Base-by-base conservation (phyloP, 1,139 yeast genomes). In the Arxiozyma heterogenica region DNA sequence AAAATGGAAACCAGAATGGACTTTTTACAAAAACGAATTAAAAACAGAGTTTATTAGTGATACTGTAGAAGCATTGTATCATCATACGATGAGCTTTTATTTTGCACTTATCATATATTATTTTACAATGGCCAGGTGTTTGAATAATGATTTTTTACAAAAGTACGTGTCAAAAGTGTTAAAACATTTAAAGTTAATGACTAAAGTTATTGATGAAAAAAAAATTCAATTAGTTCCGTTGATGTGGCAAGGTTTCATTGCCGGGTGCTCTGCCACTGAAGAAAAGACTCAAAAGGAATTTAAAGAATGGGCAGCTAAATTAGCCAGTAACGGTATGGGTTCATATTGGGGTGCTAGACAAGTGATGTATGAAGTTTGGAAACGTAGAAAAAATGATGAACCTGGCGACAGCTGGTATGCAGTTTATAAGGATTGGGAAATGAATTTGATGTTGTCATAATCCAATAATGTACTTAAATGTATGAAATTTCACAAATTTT, bases 191-290 rank as follows among this genome's bases (percentile, higher is more conserved):
- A 83, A 85, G 64, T 74, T 79, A 51, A 78, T 89, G 54, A 86
- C 83, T 56, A 67, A 70, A 47, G 72, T 87, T 50, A 79, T 82
- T 44, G 78, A 80, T 17, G 69, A 73, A n/a, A 76, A 76, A 41
- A 75, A 78, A 49, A 83, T 80, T 0, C 77, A 79, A 38, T 83
- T 87, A 51, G 81, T 85, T 43, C 96, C 96, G 3, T 72, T 88
- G 44, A 81, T 88, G 63, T 89, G 95, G 91, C 94, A 87, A 64
- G 95, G 94, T 0, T 89, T 89, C 61, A 84, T 89, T 51, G 93
- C 94, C 0, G 96, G 95, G 0, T 86, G 95, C 64, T 90, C 87
- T 59, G 87, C 94, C 3, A 78, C 79, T 53, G 79, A 84, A 4
- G 62, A 71, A 0, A 75, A 75, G 44, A 70, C 84, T 48, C 93